phyloP scores from a whole-genome alignment of 2,329 filamentous ascomycete species.

The Cytospora piceicola region DNA sequence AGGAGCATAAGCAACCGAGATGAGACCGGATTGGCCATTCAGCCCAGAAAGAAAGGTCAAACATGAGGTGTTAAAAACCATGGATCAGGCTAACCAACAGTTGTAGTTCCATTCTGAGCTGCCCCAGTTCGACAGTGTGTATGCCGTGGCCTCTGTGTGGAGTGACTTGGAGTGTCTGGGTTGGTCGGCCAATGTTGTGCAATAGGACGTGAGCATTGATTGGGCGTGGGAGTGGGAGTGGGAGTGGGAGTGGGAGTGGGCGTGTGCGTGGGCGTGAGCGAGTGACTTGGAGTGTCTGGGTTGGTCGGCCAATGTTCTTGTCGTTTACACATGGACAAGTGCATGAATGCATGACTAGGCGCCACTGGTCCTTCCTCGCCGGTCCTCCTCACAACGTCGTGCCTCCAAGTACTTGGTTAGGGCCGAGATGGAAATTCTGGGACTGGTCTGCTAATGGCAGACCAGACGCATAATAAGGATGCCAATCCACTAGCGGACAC shows the following conservation, averaged over 20 bases:
- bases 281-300: no score
- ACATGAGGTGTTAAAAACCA: background rate
- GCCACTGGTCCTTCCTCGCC: background rate
- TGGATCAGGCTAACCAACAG: background rate
- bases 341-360: background rate
- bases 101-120: background rate
- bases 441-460: background rate
- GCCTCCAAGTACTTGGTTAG: background rate
- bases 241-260: no score
- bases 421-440: background rate
- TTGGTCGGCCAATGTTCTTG: background rate
- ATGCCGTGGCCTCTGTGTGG: no score
- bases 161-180: no score
- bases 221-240: no score
- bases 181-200: background rate
- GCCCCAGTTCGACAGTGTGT: background rate
- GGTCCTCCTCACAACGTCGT: background rate
- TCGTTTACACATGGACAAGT: no score
- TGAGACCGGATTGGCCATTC: no score
- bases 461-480: background rate
- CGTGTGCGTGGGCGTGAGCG: no score
- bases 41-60: background rate
- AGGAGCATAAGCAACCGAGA: background rate
- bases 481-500: background rate
- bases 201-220: no score